These are phyloP conservation scores for Solanum bulbocastanum DNA, from an alignment of 257 asterid genomes.

Conservation along the genomic window DNA sequence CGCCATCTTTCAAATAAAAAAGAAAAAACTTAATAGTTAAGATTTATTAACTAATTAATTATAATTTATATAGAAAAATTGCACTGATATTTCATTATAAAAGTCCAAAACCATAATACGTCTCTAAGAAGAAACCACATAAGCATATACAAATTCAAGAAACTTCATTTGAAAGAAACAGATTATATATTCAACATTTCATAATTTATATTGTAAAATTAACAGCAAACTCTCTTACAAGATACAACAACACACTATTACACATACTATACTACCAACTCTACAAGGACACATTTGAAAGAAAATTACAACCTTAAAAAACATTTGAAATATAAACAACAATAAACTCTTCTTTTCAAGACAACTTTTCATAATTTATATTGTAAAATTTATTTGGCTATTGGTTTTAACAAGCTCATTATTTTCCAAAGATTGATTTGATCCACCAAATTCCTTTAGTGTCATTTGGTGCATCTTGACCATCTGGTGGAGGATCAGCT, in stretches of 20 bases:
- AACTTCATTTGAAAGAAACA: not conserved
- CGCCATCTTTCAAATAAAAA: not conserved
- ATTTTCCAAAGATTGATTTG: slow-evolving; percentile 69
- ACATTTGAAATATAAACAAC: not conserved
- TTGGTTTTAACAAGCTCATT: not conserved
- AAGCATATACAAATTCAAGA: not conserved
- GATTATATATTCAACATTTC: not conserved
- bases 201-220: not conserved
- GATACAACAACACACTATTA: not conserved
- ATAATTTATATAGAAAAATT: too few species aligned
- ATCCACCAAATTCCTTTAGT: slow-evolving; percentile 73
- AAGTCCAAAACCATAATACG: not conserved
- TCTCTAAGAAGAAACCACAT: not conserved
- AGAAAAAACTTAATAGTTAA: not conserved
- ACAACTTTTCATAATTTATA: not conserved
- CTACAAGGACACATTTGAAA: not conserved
- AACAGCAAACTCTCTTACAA: not conserved
- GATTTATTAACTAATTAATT: too few species aligned
- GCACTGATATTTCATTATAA: too few species aligned
- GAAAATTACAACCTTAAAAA: not conserved
- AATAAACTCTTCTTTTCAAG: not conserved
- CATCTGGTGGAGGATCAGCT: slow-evolving; percentile 40
- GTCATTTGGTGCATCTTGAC: slow-evolving; percentile 30
- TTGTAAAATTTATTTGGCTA: not conserved
- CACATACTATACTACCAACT: too few species aligned